phyloP scores from a whole-genome alignment of 1,284 basidiomycete species.

The Singerocomus inundabilis region DNA sequence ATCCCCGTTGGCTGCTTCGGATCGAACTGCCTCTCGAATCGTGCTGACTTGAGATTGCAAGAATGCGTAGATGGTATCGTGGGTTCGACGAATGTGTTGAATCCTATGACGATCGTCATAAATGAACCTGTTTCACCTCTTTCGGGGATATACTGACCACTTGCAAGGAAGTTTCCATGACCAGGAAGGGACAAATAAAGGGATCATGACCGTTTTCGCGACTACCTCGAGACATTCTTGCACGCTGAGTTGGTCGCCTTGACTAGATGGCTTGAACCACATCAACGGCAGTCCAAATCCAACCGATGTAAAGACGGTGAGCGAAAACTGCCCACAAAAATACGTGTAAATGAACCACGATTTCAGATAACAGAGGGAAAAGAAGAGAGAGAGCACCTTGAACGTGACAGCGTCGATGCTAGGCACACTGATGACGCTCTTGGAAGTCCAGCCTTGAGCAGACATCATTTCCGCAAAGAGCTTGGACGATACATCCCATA shows the following conservation, averaged over 20 bases:
- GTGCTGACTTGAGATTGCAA: slow-evolving; percentile 42
- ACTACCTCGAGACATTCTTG: slow-evolving; percentile 44
- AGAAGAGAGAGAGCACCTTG: slow-evolving; percentile 36
- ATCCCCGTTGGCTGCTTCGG: slow-evolving; percentile 14
- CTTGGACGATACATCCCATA: no score
- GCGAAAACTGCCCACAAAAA: slow-evolving; percentile 37
- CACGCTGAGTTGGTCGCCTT: slow-evolving; percentile 40
- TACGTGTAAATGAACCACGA: background rate
- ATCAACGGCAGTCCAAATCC: slow-evolving; percentile 50
- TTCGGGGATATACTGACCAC: background rate
- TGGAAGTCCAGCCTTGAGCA: slow-evolving; percentile 5
- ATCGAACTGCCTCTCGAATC: slow-evolving; percentile 37
- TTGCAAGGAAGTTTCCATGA: background rate
- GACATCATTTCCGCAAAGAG: no score
- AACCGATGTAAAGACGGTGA: slow-evolving; percentile 48
- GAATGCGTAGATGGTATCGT: slow-evolving; percentile 28
- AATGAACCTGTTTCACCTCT: slow-evolving; percentile 30
- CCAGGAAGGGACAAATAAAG: slow-evolving; percentile 32
- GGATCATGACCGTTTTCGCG: slow-evolving; percentile 31
- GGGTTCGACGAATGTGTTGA: slow-evolving; percentile 27
- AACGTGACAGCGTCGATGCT: slow-evolving; percentile 41
- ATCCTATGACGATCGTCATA: slow-evolving; percentile 15
- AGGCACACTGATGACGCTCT: slow-evolving; percentile 37
- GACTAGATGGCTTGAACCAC: slow-evolving; percentile 38
- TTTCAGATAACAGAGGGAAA: no score